Evolutionary conservation across 225 moss, liverwort and hornwort species (phyloP).

Genomic region (Polytrichum commune): DNA sequence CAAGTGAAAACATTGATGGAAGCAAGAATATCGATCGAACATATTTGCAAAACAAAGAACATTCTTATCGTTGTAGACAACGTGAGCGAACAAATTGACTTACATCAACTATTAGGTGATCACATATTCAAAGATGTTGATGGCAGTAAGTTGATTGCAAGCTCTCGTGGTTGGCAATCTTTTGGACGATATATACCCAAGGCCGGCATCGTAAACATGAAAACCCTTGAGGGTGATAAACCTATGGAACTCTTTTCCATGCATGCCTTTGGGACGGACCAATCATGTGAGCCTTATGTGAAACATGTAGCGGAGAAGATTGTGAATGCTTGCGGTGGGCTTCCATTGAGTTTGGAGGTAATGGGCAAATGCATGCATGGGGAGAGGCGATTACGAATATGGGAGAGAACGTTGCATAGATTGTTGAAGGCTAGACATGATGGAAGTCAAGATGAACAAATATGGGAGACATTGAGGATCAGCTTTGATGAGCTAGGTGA

Average conservation of each 20-base stretch:
- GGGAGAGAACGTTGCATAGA: constrained; percentile 7
- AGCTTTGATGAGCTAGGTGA: constrained; percentile 7
- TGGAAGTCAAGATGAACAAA: constrained; percentile 4
- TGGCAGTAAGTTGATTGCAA: not conserved
- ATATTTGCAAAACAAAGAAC: not conserved
- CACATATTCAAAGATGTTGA: not conserved
- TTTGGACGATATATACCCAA: not conserved
- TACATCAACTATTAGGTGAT: constrained; percentile 5
- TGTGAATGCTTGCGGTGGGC: constrained; percentile 7
- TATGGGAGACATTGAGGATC: constrained; percentile 9
- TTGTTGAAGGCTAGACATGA: constrained; percentile 1
- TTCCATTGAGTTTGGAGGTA: constrained; percentile 13
- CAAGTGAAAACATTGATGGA: not conserved
- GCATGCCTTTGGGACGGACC: not conserved
- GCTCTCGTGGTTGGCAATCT: not conserved
- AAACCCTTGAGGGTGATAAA: not conserved
- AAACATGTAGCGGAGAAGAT: not conserved
- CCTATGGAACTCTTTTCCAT: constrained; percentile 7
- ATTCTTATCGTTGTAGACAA: constrained; percentile 7
- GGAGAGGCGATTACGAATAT: constrained; percentile 3
- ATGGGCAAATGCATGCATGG: not conserved
- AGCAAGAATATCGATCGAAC: not conserved
- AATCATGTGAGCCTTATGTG: not conserved
- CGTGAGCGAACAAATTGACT: not conserved
- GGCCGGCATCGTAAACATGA: constrained; percentile 1